Conservation (phyloP, 164 flowering plant genomes). For the Nelumbo lutea region DNA sequence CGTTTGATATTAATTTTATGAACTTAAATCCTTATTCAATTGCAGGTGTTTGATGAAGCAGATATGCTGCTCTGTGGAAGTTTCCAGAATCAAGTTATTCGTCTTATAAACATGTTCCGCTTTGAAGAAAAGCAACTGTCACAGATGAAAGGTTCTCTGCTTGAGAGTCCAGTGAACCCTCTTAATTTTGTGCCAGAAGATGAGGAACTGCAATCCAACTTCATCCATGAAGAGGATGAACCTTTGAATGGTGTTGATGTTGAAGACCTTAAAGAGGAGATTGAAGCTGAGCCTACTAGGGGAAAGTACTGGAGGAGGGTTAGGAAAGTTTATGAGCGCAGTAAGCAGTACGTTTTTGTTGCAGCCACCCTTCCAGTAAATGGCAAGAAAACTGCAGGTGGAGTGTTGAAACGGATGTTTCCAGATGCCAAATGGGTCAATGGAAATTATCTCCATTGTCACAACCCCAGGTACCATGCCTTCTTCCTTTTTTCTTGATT, state of each 20-base stretch:
- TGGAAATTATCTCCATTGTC: slow-evolving; percentile 82
- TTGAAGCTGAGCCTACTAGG: slow-evolving; percentile 19
- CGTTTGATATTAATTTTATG: background rate
- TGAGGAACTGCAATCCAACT: slow-evolving; percentile 27
- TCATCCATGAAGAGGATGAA: slow-evolving; percentile 31
- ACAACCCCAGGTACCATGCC: slow-evolving; percentile 71
- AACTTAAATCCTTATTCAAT: background rate
- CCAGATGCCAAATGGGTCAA: slow-evolving; percentile 88
- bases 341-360: slow-evolving; percentile 95
- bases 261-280: slow-evolving; percentile 25
- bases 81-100: slow-evolving; percentile 89
- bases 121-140: slow-evolving; percentile 86
- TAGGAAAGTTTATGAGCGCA: slow-evolving; percentile 64
- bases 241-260: slow-evolving; percentile 19
- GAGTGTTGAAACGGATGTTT: slow-evolving; percentile 76
- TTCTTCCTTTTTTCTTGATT: slow-evolving; percentile 5
- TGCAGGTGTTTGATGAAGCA: slow-evolving; percentile 97
- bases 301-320: slow-evolving; percentile 75
- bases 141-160: slow-evolving; percentile 24
- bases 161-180: slow-evolving; percentile 11
- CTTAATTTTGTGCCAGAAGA: slow-evolving; percentile 23
- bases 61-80: slow-evolving; percentile 94
- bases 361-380: slow-evolving; percentile 97
- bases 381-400: slow-evolving; percentile 95
- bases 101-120: slow-evolving; percentile 82